phyloP scores from a whole-genome alignment of 2,329 filamentous ascomycete species.

The Colletotrichum acutatum region DNA sequence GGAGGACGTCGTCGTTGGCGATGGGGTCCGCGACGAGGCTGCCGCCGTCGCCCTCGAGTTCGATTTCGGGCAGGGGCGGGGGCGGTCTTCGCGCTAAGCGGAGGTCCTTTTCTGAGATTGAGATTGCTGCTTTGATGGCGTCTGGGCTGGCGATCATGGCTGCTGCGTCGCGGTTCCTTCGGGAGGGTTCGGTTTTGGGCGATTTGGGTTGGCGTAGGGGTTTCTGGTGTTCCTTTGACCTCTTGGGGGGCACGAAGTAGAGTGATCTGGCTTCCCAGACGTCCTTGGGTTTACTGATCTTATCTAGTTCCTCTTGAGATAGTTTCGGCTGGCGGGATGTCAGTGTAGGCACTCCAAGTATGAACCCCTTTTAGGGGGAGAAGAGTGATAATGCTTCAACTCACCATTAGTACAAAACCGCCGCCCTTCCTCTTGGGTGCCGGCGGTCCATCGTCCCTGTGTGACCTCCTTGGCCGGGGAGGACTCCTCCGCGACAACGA shows the following conservation, averaged over 20 bases:
- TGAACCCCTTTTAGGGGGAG: neutral
- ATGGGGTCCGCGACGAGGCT: neutral
- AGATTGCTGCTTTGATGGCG: conserved; percentile 3
- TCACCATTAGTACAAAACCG: conserved; percentile 4
- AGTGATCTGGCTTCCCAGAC: conserved; percentile 22
- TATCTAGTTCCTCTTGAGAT: conserved; percentile 13
- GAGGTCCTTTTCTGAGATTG: neutral
- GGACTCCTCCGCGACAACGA: neutral
- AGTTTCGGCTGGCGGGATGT: conserved; percentile 4
- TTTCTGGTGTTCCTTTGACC: conserved; percentile 6
- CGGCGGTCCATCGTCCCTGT: neutral
- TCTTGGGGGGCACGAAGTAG: conserved; percentile 17
- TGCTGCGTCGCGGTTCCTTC: neutral
- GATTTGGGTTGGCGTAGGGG: neutral
- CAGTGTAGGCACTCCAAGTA: neutral
- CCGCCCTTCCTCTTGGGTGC: neutral
- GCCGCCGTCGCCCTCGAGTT: conserved; percentile 12
- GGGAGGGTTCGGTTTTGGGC: neutral
- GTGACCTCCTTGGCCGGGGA: neutral
- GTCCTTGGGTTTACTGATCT: conserved; percentile 6
- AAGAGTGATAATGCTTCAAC: neutral
- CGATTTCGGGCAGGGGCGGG: neutral
- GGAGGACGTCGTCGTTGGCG: neutral
- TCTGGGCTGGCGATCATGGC: neutral
- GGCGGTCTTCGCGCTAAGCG: neutral